Conservation (phyloP, 2,329 filamentous ascomycete genomes). For the Aspergillus terreus region DNA sequence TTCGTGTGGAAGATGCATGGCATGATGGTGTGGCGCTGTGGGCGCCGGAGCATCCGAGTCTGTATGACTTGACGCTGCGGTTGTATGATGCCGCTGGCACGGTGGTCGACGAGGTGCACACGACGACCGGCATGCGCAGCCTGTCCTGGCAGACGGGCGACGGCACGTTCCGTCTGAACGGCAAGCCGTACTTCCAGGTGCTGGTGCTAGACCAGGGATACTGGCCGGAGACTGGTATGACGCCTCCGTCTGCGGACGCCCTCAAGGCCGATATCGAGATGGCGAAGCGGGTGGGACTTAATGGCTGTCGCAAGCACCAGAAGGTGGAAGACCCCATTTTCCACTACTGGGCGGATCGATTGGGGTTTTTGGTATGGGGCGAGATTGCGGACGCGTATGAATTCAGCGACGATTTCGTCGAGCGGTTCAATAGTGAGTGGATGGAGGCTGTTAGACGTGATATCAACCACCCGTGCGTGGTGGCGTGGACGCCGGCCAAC, state of each 20-base stretch:
- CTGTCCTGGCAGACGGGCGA: conserved; percentile 58
- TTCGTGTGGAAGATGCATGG: conserved; percentile 49
- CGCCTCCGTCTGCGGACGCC: conserved; percentile 62
- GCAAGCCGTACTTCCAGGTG: conserved; percentile 63
- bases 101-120: conserved; percentile 52
- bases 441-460: conserved; percentile 59
- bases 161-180: conserved; percentile 61
- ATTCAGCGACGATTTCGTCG: conserved; percentile 56
- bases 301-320: conserved; percentile 65
- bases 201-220: conserved; percentile 68
- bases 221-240: conserved; percentile 67
- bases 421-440: conserved; percentile 64
- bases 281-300: conserved; percentile 63
- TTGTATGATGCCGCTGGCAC: conserved; percentile 40
- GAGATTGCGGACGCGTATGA: conserved; percentile 68
- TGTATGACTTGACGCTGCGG: conserved; percentile 60
- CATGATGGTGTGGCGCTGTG: conserved; percentile 60
- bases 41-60: conserved; percentile 59
- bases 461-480: conserved; percentile 62
- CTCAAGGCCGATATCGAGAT: conserved; percentile 62
- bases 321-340: conserved; percentile 66
- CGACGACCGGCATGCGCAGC: conserved; percentile 59
- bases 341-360: conserved; percentile 63
- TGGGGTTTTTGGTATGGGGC: conserved; percentile 65
- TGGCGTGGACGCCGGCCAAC: conserved; percentile 66